Base-by-base conservation (phyloP, 2,329 filamentous ascomycete genomes). In the Pseudogymnoascus sp. region DNA sequence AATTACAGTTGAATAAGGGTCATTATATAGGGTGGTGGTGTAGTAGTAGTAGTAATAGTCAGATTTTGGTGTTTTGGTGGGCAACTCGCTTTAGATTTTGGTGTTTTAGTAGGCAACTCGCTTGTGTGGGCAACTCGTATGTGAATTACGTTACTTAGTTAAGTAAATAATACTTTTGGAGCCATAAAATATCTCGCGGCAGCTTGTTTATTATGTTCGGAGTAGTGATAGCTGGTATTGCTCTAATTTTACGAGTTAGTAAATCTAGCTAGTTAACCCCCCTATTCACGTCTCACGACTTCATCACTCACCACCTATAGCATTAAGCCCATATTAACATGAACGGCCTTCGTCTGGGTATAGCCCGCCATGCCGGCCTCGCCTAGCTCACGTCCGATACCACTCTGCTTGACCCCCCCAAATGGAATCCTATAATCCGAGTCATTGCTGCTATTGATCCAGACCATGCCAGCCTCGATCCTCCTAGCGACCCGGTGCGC, bases 361-460 rank as follows among this genome's bases (percentile, higher is more conserved):
- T 89, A 90, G 77, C 87, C 87, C 46, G 79, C 77, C 63, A 90
- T 74, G 1, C 86, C 87, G 41, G 83, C 84, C 78, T 89, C 85
- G 66, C 88, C 87, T 3, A 89, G 78, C 75, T 96, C 91, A 62
- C 89, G 86, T 53, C 90, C 90, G 63, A 92, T 60, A 66, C 91
- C 90, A 28, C 80, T 84, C 77, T 91, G 84, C 78, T 93, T 93
- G 80, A 83, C 90, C 0, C 91, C 91, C 62, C 89, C 88, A 69
- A 93, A 93, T 16, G 72, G 76, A 60, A 88, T 70, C 69, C 85
- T 81, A 77, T 86, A 84, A 74, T 89, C 84, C 1, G 95, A 78
- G 66, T 86, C 78, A 77, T 96, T 96, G 79, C 93, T 71, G 60
- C 64, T 68, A 60, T 71, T 69, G 63, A 71, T 71, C 72, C 73